These are phyloP conservation scores for Cryptosporidium tyzzeri DNA, from an alignment of 169 alveolate species.

Conservation along the genomic window DNA sequence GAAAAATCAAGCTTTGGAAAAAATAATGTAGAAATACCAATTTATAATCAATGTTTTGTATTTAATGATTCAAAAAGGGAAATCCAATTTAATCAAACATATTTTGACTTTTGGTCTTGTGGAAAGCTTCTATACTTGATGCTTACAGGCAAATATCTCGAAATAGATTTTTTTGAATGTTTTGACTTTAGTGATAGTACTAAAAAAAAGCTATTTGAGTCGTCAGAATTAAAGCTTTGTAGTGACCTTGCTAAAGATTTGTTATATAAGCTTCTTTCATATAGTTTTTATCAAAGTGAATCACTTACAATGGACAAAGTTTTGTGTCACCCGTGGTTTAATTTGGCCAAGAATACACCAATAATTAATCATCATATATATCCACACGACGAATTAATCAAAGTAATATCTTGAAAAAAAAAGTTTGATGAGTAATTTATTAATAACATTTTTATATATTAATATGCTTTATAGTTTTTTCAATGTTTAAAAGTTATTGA, in stretches of 20 bases:
- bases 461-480: not conserved
- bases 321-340: constrained; percentile 67
- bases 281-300: constrained; percentile 14
- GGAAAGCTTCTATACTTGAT: constrained; percentile 51
- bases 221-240: constrained; percentile 24
- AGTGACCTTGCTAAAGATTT: constrained; percentile 77
- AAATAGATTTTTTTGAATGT: constrained; percentile 37
- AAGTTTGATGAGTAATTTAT: not conserved
- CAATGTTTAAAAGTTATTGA: constrained; percentile 70
- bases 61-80: constrained; percentile 35
- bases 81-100: constrained; percentile 15
- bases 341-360: constrained; percentile 15
- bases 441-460: not conserved
- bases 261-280: constrained; percentile 78
- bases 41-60: not conserved
- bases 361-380: constrained; percentile 35
- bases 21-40: not conserved
- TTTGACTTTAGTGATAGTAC: not conserved
- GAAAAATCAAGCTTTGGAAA: not conserved
- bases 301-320: constrained; percentile 26
- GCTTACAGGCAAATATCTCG: constrained; percentile 40
- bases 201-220: constrained; percentile 19
- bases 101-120: constrained; percentile 64
- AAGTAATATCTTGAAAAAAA: constrained; percentile 6
- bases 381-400: constrained; percentile 47